Evolutionary conservation across 169 alveolate genomes (phyloP), one percentile per base, ranked within the genome.

Genomic region (Plasmodium vivax): DNA sequence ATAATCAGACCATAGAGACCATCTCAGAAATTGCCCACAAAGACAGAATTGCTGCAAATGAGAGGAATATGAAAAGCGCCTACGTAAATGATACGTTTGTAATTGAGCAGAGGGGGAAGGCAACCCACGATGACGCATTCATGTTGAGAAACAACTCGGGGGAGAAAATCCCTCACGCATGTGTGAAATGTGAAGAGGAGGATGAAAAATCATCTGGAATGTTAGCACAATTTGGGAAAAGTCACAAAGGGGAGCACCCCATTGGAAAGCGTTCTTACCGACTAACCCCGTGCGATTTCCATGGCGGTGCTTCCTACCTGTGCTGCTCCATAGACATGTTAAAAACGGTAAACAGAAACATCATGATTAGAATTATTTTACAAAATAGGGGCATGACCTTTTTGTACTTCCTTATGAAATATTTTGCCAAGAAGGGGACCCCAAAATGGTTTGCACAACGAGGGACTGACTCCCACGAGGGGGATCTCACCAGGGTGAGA

Each of bases 1-100:
- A 85, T 85, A 85, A 85, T 74, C 93, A 85, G 14, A 73, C 81
- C 58, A 85, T 85, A 9, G 93, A 85, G 51, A 85, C 75, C 6
- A 30, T 74, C 79, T 85, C 93, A 14, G 93, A 85, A 30, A 10
- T 73, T 16, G 32, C 23, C 9, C 58, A 85, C 62, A 85, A 85
- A 85, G 93, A 85, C 23, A 51, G 79, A 51, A 27, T 27, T 51
- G 58, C 23, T 85, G 12, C 84, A 30, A 75, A 85, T 85, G 85
- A 85, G 23, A 73, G 30, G 34, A 51, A 19, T 54, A 8, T 27
- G 19, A 51, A 85, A 32, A 34, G n/a, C 14, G 56, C 47, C 3
- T 85, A 85, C 68, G n/a, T 85, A 74, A 85, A 85, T 32, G 81
- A 85, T 54, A 85, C 85, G 23, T 74, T 85, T 74, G 23, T 85